Conservation (phyloP, 345 rosid genomes). For the Syzygium jambos region DNA sequence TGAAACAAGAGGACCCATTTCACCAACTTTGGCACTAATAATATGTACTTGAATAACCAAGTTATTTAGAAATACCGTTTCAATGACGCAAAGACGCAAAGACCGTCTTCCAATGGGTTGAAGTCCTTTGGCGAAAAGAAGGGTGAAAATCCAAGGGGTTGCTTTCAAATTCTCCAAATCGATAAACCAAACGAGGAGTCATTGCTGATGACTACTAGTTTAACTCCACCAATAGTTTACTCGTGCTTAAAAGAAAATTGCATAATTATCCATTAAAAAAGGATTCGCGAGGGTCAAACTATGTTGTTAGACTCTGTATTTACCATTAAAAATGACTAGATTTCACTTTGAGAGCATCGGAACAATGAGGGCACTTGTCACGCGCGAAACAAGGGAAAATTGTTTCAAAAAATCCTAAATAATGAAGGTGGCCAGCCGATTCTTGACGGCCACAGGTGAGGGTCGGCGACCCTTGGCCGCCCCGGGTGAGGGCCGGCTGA, state of each 20-base stretch:
- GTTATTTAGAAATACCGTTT: neutral
- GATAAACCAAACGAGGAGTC: neutral
- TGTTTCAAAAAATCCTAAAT: no score
- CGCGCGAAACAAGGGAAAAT: neutral
- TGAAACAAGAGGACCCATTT: neutral
- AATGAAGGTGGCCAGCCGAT: no score
- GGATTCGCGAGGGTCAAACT: neutral
- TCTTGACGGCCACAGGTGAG: no score
- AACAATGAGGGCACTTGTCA: neutral
- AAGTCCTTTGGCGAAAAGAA: neutral
- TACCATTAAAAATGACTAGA: neutral
- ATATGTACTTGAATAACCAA: neutral
- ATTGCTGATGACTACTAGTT: neutral
- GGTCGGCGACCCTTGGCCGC: no score
- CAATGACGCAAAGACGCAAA: neutral
- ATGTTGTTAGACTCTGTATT: neutral
- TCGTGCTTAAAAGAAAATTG: neutral
- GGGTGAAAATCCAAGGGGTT: neutral
- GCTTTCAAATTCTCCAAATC: neutral
- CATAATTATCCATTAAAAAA: neutral
- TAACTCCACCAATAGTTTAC: neutral
- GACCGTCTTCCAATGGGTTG: neutral
- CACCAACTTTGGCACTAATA: neutral
- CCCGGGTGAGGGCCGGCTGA: no score
- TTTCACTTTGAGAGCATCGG: neutral